Evolutionary conservation across 306 rosid genomes (phyloP).

Genomic region (Styphnolobium japonicum): DNA sequence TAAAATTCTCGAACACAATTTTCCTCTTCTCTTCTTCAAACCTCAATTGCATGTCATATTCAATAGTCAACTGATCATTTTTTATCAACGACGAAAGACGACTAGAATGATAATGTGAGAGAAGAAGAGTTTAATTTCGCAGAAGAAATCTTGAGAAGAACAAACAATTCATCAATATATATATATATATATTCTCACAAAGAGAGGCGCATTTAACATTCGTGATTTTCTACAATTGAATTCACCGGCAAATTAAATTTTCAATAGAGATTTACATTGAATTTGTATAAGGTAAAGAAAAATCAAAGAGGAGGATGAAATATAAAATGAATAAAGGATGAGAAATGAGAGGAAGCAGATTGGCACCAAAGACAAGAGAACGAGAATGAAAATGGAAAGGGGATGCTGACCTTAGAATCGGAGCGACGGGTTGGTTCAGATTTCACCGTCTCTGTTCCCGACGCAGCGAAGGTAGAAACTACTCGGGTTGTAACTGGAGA

Average conservation of each 20-base stretch:
- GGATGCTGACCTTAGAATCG: neutral
- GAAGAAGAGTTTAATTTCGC: neutral
- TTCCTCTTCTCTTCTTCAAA: neutral
- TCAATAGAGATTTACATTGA: neutral
- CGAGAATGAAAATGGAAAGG: neutral
- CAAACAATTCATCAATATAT: neutral
- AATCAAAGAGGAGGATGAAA: neutral
- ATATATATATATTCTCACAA: neutral
- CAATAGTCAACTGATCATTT: neutral
- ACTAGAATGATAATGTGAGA: neutral
- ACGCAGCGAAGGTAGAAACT: too few relatives aligned
- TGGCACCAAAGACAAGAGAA: neutral
- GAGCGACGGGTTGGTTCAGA: neutral
- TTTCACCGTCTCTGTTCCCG: neutral
- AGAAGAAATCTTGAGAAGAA: too few relatives aligned
- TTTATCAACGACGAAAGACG: neutral
- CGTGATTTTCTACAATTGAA: neutral
- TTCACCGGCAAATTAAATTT: neutral
- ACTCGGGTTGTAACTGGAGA: too few relatives aligned
- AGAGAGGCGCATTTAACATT: neutral
- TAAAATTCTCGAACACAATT: neutral
- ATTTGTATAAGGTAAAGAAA: neutral
- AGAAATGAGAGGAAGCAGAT: neutral
- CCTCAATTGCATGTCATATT: neutral
- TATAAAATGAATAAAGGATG: neutral